phyloP scores from a whole-genome alignment of 495 filamentous ascomycete species.

The Penicillium egyptiacum region DNA sequence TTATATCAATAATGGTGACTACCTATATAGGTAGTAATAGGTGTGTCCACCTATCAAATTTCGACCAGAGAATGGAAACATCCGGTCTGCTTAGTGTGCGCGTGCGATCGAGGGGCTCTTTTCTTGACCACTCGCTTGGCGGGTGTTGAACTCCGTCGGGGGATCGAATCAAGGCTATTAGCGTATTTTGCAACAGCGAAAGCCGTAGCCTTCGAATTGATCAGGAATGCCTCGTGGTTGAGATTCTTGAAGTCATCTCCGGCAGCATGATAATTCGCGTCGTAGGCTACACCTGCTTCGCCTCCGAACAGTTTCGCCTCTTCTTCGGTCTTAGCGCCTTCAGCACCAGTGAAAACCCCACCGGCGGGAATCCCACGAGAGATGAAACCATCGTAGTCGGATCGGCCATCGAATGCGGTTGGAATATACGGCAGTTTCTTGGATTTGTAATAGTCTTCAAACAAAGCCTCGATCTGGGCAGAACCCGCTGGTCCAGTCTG shows the following conservation, averaged over 20 bases:
- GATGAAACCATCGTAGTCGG: slow-evolving; percentile 69
- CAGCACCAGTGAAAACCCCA: slow-evolving; percentile 70
- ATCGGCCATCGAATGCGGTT: slow-evolving; percentile 61
- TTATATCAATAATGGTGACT: background rate
- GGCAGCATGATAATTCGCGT: slow-evolving; percentile 61
- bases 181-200: slow-evolving; percentile 64
- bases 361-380: slow-evolving; percentile 61
- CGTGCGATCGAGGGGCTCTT: slow-evolving; percentile 13
- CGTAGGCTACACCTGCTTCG: slow-evolving; percentile 55
- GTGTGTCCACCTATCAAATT: slow-evolving; percentile 7
- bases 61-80: slow-evolving; percentile 30
- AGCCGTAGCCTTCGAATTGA: slow-evolving; percentile 62
- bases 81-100: slow-evolving; percentile 22
- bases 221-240: slow-evolving; percentile 56
- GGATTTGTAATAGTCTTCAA: slow-evolving; percentile 58
- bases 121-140: slow-evolving; percentile 13
- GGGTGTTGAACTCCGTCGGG: slow-evolving; percentile 17
- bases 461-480: slow-evolving; percentile 61
- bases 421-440: slow-evolving; percentile 44
- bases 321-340: slow-evolving; percentile 60
- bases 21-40: background rate
- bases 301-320: slow-evolving; percentile 62
- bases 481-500: slow-evolving; percentile 62
- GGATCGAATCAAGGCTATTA: slow-evolving; percentile 50
- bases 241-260: slow-evolving; percentile 62